phyloP scores from a whole-genome alignment of 78 protist genomes.

The Carpediemonas membranifera region DNA sequence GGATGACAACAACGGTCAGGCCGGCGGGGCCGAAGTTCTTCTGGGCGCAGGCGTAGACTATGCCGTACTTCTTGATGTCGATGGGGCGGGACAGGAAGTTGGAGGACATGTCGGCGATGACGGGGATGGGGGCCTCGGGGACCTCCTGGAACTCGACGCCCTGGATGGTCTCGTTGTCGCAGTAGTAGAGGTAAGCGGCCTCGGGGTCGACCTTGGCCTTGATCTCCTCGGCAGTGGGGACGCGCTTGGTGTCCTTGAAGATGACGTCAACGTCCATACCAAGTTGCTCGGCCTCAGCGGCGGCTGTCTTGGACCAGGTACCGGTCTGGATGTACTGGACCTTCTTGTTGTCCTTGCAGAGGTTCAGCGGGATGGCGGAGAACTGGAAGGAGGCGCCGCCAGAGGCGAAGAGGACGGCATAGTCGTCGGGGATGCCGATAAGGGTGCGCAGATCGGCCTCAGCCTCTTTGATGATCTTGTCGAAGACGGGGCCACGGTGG shows the following conservation, averaged over 20 bases:
- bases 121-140: conserved; percentile 31
- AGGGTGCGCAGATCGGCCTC: neutral
- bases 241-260: conserved; percentile 6
- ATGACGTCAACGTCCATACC: conserved; percentile 47
- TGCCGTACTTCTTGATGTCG: conserved; percentile 74
- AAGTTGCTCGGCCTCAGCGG: conserved; percentile 42
- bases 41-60: conserved; percentile 86
- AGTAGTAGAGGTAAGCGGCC: conserved; percentile 67
- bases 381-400: conserved; percentile 87
- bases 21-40: conserved; percentile 89
- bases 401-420: conserved; percentile 75
- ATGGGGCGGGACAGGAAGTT: conserved; percentile 70
- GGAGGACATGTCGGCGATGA: conserved; percentile 80
- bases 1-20: conserved; percentile 62
- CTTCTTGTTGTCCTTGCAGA: conserved; percentile 25
- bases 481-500: neutral
- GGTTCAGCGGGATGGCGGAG: conserved; percentile 80
- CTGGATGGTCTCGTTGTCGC: conserved; percentile 82
- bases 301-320: conserved; percentile 80
- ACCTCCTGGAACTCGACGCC: conserved; percentile 74
- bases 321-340: conserved; percentile 84
- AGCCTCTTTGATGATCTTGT: neutral
- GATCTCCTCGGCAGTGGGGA: conserved; percentile 13
- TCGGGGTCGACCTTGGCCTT: conserved; percentile 23
- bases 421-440: conserved; percentile 61